Conservation (phyloP, 345 rosid genomes). For the Lumnitzera racemosa region DNA sequence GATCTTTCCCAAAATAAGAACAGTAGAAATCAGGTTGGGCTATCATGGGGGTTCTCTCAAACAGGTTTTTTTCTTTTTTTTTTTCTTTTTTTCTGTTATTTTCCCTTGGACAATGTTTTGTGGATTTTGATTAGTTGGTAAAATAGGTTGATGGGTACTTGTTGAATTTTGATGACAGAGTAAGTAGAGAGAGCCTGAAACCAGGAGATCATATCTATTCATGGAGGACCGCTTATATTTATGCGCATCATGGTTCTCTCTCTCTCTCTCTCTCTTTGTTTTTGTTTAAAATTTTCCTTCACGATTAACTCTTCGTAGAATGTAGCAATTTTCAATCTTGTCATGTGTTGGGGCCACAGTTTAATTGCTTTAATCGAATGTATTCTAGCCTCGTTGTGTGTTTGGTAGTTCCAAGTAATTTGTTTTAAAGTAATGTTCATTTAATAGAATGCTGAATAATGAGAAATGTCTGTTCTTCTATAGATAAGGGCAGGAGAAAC, state of each 20-base stretch:
- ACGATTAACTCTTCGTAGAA: neutral
- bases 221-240: conserved; percentile 85
- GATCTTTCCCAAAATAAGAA: no score
- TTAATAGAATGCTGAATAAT: no score
- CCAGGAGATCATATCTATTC: conserved; percentile 91
- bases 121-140: neutral
- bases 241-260: conserved; percentile 79
- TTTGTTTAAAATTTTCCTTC: neutral
- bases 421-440: no score
- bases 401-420: no score
- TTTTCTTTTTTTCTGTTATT: neutral
- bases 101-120: no score
- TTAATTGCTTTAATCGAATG: no score
- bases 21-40: no score
- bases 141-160: neutral
- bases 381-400: no score
- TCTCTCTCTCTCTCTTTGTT: neutral
- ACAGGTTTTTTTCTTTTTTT: conserved; percentile 14
- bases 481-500: no score
- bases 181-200: conserved; percentile 42
- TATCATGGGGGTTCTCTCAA: conserved; percentile 81
- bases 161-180: conserved; percentile 25
- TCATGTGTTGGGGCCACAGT: no score
- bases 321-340: no score
- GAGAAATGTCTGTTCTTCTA: no score